Evolutionary conservation across 352 stramenopile genomes (phyloP), one percentile per base, ranked within the genome.

Genomic region (Pilasporangium apinafurcum): DNA sequence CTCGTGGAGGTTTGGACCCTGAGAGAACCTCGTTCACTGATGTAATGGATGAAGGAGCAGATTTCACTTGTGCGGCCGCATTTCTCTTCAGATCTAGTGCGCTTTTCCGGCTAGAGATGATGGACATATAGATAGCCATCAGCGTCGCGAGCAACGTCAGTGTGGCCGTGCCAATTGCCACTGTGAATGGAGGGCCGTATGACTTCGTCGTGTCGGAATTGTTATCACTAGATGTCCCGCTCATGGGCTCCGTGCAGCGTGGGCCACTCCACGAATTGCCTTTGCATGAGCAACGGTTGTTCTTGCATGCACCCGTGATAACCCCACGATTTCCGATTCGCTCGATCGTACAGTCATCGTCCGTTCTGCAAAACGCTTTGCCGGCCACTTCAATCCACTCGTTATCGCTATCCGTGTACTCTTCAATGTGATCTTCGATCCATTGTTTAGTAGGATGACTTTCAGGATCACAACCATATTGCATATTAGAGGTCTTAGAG

Each of bases 321-420:
- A 77, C 22, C 10, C 25, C 43, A 21, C 33, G 58, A 0, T 40
- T 47, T 5, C 56, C 31, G 8, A 43, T 44, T 12, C 38, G 29
- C 17, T 41, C 17, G 21, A 81, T 52, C 10, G 74, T 81, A 50
- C 78, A 93, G 28, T 91, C 81, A 7, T 62, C 56, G 36, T 86
- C 55, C 0, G 39, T 53, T 3, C 44, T 51, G 45, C 81, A 93
- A 26, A 83, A 83, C 0, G 54, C 76, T 17, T 65, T 73, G 2
- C 81, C 81, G n/a, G 40, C 36, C n/a, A 93, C 81, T 9, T 82
- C 68, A 0, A 76, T 41, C 0, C 67, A 37, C 33, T 56, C 53
- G 41, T 93, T 93, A 9, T 79, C 56, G 7, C 61, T 47, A 38
- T 92, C 77, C 27, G 71, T 43, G 52, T 92, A 93, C 28, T 88